These are phyloP conservation scores for Buxus sempervirens DNA, from an alignment of 164 flowering plant genomes.

Conservation along the genomic window DNA sequence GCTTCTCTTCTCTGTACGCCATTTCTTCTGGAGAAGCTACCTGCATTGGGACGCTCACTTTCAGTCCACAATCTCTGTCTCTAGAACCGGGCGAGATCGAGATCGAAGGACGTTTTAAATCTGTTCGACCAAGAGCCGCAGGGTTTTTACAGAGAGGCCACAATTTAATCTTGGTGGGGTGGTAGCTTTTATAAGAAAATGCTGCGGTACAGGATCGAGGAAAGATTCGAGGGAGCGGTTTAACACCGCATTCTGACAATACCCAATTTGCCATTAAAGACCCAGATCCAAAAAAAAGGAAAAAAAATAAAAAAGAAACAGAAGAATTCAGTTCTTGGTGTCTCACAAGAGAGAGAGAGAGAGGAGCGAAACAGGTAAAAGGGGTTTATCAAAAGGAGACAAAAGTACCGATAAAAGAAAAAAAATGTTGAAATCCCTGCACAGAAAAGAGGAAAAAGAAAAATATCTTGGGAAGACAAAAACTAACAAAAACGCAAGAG, in stretches of 20 bases:
- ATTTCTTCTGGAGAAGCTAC: conserved; percentile 6
- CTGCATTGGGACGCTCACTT: conserved; percentile 4
- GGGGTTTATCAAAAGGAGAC: too few species aligned
- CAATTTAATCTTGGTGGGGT: not conserved
- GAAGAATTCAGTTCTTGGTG: not conserved
- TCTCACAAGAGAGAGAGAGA: not conserved
- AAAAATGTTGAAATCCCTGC: too few species aligned
- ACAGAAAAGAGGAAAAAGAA: too few species aligned
- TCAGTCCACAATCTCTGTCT: not conserved
- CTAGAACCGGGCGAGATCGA: not conserved
- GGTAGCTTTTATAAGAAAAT: not conserved
- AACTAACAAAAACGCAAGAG: not conserved
- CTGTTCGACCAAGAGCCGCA: not conserved
- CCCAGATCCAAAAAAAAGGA: not conserved
- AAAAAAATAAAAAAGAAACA: too few species aligned
- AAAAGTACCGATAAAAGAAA: too few species aligned
- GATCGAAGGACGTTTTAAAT: not conserved
- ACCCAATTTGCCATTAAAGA: conserved; percentile 20
- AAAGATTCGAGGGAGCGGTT: conserved; percentile 10
- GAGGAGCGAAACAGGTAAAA: not conserved
- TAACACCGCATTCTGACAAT: conserved; percentile 23
- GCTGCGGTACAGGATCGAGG: conserved; percentile 8
- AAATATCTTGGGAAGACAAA: too few species aligned
- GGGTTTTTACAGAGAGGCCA: not conserved
- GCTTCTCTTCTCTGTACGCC: conserved; percentile 12